Evolutionary conservation across 768 basidiomycete species (phyloP), one percentile per base, ranked within the genome.

Genomic region (Termitomyces sp.): DNA sequence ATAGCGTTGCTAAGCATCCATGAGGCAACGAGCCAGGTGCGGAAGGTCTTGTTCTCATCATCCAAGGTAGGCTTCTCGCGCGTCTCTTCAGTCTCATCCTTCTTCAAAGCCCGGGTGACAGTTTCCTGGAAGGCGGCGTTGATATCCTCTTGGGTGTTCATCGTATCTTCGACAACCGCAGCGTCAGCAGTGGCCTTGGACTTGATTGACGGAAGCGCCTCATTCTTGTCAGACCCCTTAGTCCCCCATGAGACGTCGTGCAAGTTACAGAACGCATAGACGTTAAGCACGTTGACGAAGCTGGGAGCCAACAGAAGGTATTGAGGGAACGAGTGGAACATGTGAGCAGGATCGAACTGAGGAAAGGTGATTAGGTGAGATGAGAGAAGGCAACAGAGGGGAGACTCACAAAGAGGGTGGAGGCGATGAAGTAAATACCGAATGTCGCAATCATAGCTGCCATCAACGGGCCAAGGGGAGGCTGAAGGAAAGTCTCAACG

Each of bases 201-300:
- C 53, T 71, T 74, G 55, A 93, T 82, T 0, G 91, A 88, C 0
- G 92, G 93, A 6, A 94, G 79, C 4, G 87, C 86, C 64, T 94
- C 92, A 44, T 62, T 66, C 63, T 95, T 96, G 76, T 98, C 96
- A 57, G 87, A 90, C 46, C 93, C 94, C 75, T 96, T 95, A 13
- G 94, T 96, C 73, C 94, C 94, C 94, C 95, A 96, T 13, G 90
- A 92, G 16, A 93, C 91, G 73, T 95, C 94, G 73, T 93, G 94
- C 74, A 97, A 78, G 77, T 97, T 97, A 78, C 94, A 96, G 82
- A 98, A 98, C 1, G 96, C 94, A 71, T 98, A 98, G 45, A 96
- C 91, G 75, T 96, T 96, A 63, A 96, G 83, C 48, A 98, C 89
- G 71, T 97, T 98, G 57, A 90, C 92, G 78, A 97, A 96, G 67